Base-by-base conservation (phyloP, 306 rosid species). In the Betula pendula region DNA sequence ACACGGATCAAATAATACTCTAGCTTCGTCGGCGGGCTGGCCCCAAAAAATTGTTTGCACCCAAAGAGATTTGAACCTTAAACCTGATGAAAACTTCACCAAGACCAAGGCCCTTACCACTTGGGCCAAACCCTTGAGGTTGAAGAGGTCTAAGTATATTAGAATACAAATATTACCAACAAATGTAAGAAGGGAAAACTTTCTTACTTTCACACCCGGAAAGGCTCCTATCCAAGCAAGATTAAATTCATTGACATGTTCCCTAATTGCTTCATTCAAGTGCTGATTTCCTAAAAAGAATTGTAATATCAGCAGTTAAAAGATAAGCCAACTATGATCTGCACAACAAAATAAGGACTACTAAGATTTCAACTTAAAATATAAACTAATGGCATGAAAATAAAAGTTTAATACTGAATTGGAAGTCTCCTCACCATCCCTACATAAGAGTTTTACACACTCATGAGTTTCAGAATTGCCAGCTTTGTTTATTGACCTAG, bases 201-300 rank as follows among this genome's bases (percentile, higher is more conserved):
- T 51, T 45, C 85, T 53, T 76, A 81, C 81, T 77, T 53, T 71
- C 19, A 81, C 70, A 6, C 81, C 81, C 1, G 85, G 85, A 72
- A n/a, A 51, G 71, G 73, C 72, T 77, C 85, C 81, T 55, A 81
- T 81, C 85, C 85, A 81, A 66, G 85, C 75, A 22, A 71, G 66
- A 81, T 81, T 81, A 44, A 81, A 22, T 15, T 77, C 74, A 44
- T 77, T 5, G 38, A 12, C 49, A 63, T 42, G 42, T 35, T 42
- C 78, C 10, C n/a, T 59, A 63, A 66, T 47, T 22, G 81, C 81
- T 72, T 77, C 81, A 77, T 76, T 38, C 69, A 81, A 72, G 52
- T 71, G 47, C 53, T 31, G 71, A 70, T 76, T 81, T 22, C 70
- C 81, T 81, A 68, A 70, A 48, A 53, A 53, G 19, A 33, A 52